Evolutionary conservation across 1,139 yeast genomes (phyloP).

Genomic region (Yamadazyma buinensis): DNA sequence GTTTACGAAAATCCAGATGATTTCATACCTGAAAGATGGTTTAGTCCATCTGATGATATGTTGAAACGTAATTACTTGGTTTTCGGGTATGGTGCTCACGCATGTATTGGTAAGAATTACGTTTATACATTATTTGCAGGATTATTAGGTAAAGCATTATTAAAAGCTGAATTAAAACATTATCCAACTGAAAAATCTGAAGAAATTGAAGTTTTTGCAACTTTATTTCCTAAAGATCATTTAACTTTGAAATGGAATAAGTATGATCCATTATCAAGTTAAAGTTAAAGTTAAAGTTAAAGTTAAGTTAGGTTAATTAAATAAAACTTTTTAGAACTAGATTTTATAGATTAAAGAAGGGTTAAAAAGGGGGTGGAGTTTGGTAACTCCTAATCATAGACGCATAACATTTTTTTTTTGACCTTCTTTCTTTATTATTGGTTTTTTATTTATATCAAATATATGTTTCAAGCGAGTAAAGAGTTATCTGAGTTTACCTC

Average conservation of each 20-base stretch:
- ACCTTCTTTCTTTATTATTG: too few species aligned
- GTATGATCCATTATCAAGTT: constrained; percentile 49
- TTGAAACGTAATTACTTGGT: constrained; percentile 91
- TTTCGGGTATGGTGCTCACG: constrained; percentile 96
- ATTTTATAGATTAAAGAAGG: too few species aligned
- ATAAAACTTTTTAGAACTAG: too few species aligned
- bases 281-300: neutral
- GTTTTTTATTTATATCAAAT: too few species aligned
- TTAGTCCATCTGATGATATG: constrained; percentile 39
- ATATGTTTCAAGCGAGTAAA: too few species aligned
- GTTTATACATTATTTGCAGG: constrained; percentile 88
- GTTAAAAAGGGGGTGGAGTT: too few species aligned
- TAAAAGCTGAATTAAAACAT: constrained; percentile 79
- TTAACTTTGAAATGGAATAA: constrained; percentile 70
- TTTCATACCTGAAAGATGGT: constrained; percentile 96
- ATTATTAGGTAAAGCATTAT: constrained; percentile 82
- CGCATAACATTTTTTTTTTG: too few species aligned
- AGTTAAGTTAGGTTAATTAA: too few species aligned
- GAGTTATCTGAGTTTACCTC: too few species aligned
- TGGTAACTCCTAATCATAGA: too few species aligned
- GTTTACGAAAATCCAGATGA: constrained; percentile 91
- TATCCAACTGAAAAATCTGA: constrained; percentile 80
- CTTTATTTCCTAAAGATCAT: constrained; percentile 96
- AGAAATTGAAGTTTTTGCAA: constrained; percentile 92
- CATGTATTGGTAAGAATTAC: constrained; percentile 90